Base-by-base conservation (phyloP, 148 eudicot species). In the Rhododendron griersonianum region DNA sequence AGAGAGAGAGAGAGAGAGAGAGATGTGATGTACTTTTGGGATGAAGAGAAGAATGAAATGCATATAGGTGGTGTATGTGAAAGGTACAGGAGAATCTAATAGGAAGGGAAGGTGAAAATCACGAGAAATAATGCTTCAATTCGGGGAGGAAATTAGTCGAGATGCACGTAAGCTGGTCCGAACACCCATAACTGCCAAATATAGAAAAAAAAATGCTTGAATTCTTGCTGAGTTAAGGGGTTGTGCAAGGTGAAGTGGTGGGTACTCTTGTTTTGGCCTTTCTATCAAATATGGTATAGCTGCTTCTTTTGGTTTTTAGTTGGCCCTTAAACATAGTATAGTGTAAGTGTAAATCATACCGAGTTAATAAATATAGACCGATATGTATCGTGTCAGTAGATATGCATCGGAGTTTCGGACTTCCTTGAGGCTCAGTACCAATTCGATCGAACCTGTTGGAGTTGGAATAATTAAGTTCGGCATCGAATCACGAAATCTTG, bases 51-150 rank as follows among this genome's bases (percentile, higher is more conserved):
- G 45, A 84, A 71, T 10, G 44, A 44, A 81, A 80, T 84, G 81
- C 19, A 81, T 73, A 55, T 74, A 53, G 35, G 50, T 73, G 39
- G 30, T 48, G 48, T 74, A 76, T 39, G 65, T 75, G 88, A 76
- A 88, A 86, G 84, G 57, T 67, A 53, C n/a, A 61, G 41, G 78
- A 74, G 82, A 86, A 75, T 41, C 45, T 15, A 7, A 13, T 9
- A 5, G 50, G 82, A 35, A 88, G 47, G 59, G 85, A 59, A 61
- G 41, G 51, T 23, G 53, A 11, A 10, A 44, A 65, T 45, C 71
- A 65, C 21, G 69, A 25, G n/a, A 2, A 2, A 11, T 30, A 71
- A 14, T 33, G 6, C 33, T 10, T 67, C 4, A 65, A 65, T 0
- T 2, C 3, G 86, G 44, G 41, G 91, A 83, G 61, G 6, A 1